A percentile compares a stretch with the other conserved stretches of the same genome.
phyloP scores from a whole-genome alignment of 345 rosid genomes.

The Leavenworthia alabamica region DNA sequence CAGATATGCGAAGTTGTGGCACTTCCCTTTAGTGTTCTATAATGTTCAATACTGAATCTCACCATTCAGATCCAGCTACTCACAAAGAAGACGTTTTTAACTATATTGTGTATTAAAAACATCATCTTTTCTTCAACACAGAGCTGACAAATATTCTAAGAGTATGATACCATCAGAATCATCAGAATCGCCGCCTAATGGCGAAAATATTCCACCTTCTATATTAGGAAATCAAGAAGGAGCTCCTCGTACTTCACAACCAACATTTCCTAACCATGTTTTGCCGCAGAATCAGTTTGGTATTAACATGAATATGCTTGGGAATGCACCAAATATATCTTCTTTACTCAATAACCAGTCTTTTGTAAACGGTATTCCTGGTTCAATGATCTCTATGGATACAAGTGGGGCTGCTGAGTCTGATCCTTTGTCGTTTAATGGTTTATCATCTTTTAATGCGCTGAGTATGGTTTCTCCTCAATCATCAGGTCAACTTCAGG shows the following conservation, averaged over 20 bases:
- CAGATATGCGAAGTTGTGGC: slow-evolving; percentile 1
- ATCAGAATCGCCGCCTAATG: slow-evolving; percentile 62
- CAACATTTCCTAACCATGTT: slow-evolving; percentile 56
- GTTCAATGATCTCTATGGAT: slow-evolving; percentile 50
- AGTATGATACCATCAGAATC: slow-evolving; percentile 90
- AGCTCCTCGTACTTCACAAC: slow-evolving; percentile 55
- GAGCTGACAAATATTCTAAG: slow-evolving; percentile 33
- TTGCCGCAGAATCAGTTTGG: slow-evolving; percentile 66
- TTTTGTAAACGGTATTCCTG: slow-evolving; percentile 67
- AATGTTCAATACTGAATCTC: slow-evolving; percentile 27
- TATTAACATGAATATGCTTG: slow-evolving; percentile 51
- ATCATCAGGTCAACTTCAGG: slow-evolving; percentile 62
- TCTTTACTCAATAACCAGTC: slow-evolving; percentile 75
- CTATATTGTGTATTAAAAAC: slow-evolving; percentile 33
- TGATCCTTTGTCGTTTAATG: slow-evolving; percentile 62
- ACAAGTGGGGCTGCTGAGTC: slow-evolving; percentile 65
- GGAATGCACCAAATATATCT: slow-evolving; percentile 69
- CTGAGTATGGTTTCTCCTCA: slow-evolving; percentile 63
- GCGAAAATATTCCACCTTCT: slow-evolving; percentile 61
- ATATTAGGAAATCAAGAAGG: slow-evolving; percentile 80
- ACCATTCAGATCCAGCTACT: slow-evolving; percentile 24
- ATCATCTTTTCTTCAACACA: slow-evolving; percentile 32
- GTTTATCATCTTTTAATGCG: slow-evolving; percentile 51
- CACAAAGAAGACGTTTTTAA: slow-evolving; percentile 4
- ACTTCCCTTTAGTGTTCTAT: too few relatives aligned